Evolutionary conservation across 768 basidiomycete species (phyloP).

Genomic region (Xerocomellus dryophilus): DNA sequence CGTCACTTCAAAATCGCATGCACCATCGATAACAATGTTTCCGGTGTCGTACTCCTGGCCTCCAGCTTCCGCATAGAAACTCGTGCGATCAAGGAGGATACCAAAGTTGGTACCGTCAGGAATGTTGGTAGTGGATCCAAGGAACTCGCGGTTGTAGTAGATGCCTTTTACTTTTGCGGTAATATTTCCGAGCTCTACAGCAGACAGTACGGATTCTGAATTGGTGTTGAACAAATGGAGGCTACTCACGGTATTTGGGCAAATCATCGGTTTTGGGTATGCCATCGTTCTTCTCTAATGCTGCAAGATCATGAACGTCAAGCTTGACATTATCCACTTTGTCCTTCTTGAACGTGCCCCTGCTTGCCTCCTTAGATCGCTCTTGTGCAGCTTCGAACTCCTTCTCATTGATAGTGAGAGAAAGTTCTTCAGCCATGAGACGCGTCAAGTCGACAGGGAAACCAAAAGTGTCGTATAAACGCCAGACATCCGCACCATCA

Average conservation of each 20-base stretch:
- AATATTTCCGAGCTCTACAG: conserved; percentile 71
- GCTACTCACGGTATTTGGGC: conserved; percentile 77
- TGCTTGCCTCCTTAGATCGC: conserved; percentile 87
- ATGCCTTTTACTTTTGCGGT: conserved; percentile 76
- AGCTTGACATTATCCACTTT: conserved; percentile 74
- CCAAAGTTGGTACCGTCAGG: conserved; percentile 73
- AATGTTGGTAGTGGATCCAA: conserved; percentile 61
- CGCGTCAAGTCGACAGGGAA: conserved; percentile 96
- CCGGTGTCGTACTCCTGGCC: conserved; percentile 98
- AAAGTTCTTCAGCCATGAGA: conserved; percentile 94
- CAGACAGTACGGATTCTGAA: conserved; percentile 1
- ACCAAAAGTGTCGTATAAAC: conserved; percentile 95
- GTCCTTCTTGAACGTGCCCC: conserved; percentile 73
- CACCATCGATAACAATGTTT: conserved; percentile 87
- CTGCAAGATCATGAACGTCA: conserved; percentile 92
- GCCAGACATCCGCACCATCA: conserved; percentile 92
- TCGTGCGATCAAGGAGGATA: conserved; percentile 84
- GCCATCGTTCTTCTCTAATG: conserved; percentile 69
- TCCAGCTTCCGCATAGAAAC: conserved; percentile 96
- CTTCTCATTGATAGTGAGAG: conserved; percentile 75
- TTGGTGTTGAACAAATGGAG: not conserved
- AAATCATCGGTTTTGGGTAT: conserved; percentile 94
- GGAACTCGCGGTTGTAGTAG: conserved; percentile 77
- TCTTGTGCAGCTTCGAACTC: conserved; percentile 90
- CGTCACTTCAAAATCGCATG: conserved; percentile 88